These are phyloP conservation scores for Rhizopogon vesiculosus DNA, from an alignment of 768 basidiomycete species.

Conservation along the genomic window DNA sequence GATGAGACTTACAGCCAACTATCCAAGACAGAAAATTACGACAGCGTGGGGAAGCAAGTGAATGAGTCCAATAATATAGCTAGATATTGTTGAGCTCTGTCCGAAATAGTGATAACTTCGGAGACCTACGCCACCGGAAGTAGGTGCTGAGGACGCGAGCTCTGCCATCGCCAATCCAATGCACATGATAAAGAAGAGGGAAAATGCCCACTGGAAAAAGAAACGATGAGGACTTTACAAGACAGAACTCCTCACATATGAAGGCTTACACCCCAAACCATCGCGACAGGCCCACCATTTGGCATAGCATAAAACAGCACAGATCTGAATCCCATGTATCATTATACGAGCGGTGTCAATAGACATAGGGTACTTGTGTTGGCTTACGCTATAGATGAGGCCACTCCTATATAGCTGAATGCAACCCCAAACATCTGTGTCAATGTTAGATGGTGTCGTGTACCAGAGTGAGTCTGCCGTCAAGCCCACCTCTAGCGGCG, in stretches of 20 bases:
- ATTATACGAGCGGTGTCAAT: not conserved
- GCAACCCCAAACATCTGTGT: conserved; percentile 21
- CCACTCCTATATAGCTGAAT: conserved; percentile 24
- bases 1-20: conserved; percentile 40
- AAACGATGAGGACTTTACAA: not conserved
- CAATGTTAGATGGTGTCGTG: not conserved
- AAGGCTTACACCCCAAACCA: conserved; percentile 11
- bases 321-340: not conserved
- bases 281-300: conserved; percentile 4
- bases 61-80: conserved; percentile 53
- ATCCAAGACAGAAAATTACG: conserved; percentile 46
- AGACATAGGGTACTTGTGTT: not conserved
- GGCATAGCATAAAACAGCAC: conserved; percentile 4
- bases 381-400: conserved; percentile 14
- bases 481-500: conserved; percentile 2
- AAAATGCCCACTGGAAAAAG: conserved; percentile 53
- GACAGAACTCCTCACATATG: not conserved
- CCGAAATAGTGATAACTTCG: not conserved
- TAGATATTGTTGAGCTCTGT: conserved; percentile 1
- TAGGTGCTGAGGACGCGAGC: conserved; percentile 67
- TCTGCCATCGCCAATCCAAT: conserved; percentile 69
- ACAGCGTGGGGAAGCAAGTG: conserved; percentile 36
- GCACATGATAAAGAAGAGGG: conserved; percentile 55
- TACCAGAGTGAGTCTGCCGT: not conserved
- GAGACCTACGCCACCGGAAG: conserved; percentile 57